phyloP scores from a whole-genome alignment of 768 basidiomycete genomes.

The Macrolepiota dolichaula region DNA sequence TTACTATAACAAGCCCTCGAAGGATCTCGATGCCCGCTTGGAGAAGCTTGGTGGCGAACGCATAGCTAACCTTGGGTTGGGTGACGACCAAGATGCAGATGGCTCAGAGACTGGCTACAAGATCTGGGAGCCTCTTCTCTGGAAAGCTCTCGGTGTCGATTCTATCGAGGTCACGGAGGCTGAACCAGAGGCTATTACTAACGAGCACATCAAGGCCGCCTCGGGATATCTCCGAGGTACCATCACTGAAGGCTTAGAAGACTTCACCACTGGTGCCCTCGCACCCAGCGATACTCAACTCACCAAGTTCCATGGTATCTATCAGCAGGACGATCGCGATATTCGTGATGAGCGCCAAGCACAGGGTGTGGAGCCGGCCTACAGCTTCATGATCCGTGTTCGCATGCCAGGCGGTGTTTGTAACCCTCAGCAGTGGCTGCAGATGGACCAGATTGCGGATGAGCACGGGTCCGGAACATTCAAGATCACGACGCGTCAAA shows the following conservation, averaged over 20 bases:
- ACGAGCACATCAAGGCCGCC: slow-evolving; percentile 99
- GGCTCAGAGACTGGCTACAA: slow-evolving; percentile 96
- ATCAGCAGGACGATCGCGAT: slow-evolving; percentile 97
- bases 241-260: slow-evolving; percentile 86
- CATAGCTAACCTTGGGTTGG: slow-evolving; percentile 58
- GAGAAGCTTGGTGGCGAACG: slow-evolving; percentile 65
- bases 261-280: slow-evolving; percentile 85
- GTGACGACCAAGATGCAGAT: slow-evolving; percentile 97
- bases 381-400: slow-evolving; percentile 97
- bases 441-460: slow-evolving; percentile 95
- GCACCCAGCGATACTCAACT: slow-evolving; percentile 89
- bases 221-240: slow-evolving; percentile 93
- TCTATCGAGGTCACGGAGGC: slow-evolving; percentile 82
- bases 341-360: slow-evolving; percentile 94
- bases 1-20: slow-evolving; percentile 96
- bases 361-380: slow-evolving; percentile 93
- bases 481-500: slow-evolving; percentile 96
- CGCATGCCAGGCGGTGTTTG: slow-evolving; percentile 97
- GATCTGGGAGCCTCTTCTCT: slow-evolving; percentile 87
- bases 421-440: slow-evolving; percentile 86
- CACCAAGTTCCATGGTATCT: slow-evolving; percentile 97
- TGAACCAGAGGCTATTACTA: slow-evolving; percentile 96
- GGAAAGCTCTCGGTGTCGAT: slow-evolving; percentile 95
- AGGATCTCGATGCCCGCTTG: slow-evolving; percentile 82
- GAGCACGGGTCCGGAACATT: slow-evolving; percentile 92